These are phyloP conservation scores for Straminergon stramineum DNA, from an alignment of 225 moss, liverwort and hornwort genomes.

Conservation along the genomic window DNA sequence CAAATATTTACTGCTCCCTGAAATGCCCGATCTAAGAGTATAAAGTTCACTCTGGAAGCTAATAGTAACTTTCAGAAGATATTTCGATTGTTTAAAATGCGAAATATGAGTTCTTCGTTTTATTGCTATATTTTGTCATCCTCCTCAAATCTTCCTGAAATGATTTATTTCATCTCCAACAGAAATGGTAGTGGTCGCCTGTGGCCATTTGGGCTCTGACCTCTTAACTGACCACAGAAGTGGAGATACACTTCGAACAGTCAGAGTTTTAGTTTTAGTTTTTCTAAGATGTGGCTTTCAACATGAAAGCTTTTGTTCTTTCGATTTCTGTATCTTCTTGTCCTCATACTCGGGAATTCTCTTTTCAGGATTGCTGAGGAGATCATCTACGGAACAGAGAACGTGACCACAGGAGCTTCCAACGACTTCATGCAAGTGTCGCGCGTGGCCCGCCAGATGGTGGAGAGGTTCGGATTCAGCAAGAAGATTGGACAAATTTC, in stretches of 20 bases:
- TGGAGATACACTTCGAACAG: not conserved
- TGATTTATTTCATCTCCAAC: not conserved
- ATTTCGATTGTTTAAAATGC: not conserved
- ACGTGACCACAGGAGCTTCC: conserved; percentile 7
- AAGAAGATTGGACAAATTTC: conserved; percentile 8
- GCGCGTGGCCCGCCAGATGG: conserved; percentile 14
- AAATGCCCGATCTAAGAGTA: not conserved
- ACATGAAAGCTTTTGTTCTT: not conserved
- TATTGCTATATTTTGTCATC: not conserved
- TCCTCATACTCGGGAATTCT: not conserved
- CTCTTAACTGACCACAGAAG: not conserved
- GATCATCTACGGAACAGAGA: conserved; percentile 8
- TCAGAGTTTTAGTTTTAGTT: not conserved
- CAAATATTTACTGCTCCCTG: not conserved
- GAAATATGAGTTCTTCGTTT: not conserved
- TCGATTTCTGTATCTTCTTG: not conserved
- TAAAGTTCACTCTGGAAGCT: not conserved
- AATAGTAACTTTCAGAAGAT: not conserved
- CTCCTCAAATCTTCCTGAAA: not conserved
- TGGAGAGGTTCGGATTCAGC: conserved; percentile 16
- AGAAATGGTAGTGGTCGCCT: not conserved
- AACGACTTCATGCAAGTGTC: conserved; percentile 20
- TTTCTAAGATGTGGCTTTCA: not conserved
- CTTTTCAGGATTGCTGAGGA: conserved; percentile 4
- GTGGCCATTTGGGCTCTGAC: not conserved